Evolutionary conservation across 2,329 filamentous ascomycete genomes (phyloP), one percentile per base, ranked within the genome.

Genomic region (Aspergillus ochraceus): DNA sequence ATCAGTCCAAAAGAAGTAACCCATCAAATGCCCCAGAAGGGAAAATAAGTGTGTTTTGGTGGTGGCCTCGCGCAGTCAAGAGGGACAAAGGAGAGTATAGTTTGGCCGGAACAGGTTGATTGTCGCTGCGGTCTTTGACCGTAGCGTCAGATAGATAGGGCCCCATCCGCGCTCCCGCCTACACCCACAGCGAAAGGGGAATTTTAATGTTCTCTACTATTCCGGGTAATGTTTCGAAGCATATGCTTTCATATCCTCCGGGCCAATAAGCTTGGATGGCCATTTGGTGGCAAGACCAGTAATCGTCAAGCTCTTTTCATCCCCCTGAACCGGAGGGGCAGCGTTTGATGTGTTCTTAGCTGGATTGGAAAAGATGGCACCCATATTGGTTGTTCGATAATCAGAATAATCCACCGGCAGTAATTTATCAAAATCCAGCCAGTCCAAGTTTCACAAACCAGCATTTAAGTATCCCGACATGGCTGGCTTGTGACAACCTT

Each of bases 151-250:
- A 52, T 52, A 52, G 50, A 52, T 52, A 52, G 50, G 50, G 50
- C 50, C 50, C 50, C 39, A 32, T 52, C 50, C 50, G 50, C 22
- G 50, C 50, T 52, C n/a, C 51, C 51, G n/a, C n/a, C n/a, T n/a
- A n/a, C n/a, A n/a, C n/a, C n/a, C n/a, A n/a, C n/a, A n/a, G n/a
- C n/a, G n/a, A n/a, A n/a, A n/a, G n/a, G n/a, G n/a, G n/a, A n/a
- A n/a, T n/a, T n/a, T n/a, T n/a, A n/a, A n/a, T n/a, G n/a, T n/a
- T n/a, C n/a, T n/a, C n/a, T n/a, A n/a, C n/a, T n/a, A n/a, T 19
- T 24, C 53, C 24, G 42, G 53, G 26, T 55, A 49, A 30, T 20
- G 29, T 6, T 30, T 46, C 11, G 20, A 46, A 24, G 20, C 12
- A 26, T 55, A 55, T 11, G 20, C n/a, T 42, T 46, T 45, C 36